Base-by-base conservation (phyloP, 78 protist genomes). In the Dictyostelium firmibasis region DNA sequence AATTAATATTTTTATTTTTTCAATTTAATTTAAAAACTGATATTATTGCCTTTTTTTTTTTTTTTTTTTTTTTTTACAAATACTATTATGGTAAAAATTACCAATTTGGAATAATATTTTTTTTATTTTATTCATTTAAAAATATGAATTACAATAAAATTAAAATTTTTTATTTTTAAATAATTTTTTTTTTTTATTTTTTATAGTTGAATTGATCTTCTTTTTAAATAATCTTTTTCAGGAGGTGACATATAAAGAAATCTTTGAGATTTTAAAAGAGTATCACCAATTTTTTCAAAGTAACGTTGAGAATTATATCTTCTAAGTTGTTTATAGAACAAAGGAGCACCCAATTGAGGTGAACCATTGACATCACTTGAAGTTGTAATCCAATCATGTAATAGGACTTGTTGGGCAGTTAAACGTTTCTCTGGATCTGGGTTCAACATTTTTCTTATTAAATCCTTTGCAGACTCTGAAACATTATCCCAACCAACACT, bases 351-450 rank as follows among this genome's bases (percentile, higher is more conserved):
- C 11, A 89, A 36, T 70, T 75, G 75, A 67, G 94, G 94, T 2
- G 94, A 89, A 16, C 79, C 43, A 29, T 78, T 82, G 3, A 13
- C 41, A 31, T 57, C 74, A 18, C 20, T 33, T 7, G 79, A 8
- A 10, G 67, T 25, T 7, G 29, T 29, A 14, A 89, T 89, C 96
- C 96, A 93, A 5, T 91, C 93, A 50, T 93, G 96, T 31, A 69
- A 79, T 38, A 81, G 23, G 31, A 93, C 84, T 82, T 86, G 86
- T 18, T 57, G 53, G 38, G 91, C 83, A 0, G 79, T 53, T 20
- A 69, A 82, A 20, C 96, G 53, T 35, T 72, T 36, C 20, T 60
- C 20, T 43, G 96, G 96, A 64, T 86, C 62, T 10, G 72, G 87
- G 31, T 62, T 60, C 23, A 93, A 35, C 57, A 93, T 14, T 70